Percentiles rank a stretch among this genome's conserved stretches.
Conservation (phyloP, 768 basidiomycete species). For the Hirschioporus abietinus region DNA sequence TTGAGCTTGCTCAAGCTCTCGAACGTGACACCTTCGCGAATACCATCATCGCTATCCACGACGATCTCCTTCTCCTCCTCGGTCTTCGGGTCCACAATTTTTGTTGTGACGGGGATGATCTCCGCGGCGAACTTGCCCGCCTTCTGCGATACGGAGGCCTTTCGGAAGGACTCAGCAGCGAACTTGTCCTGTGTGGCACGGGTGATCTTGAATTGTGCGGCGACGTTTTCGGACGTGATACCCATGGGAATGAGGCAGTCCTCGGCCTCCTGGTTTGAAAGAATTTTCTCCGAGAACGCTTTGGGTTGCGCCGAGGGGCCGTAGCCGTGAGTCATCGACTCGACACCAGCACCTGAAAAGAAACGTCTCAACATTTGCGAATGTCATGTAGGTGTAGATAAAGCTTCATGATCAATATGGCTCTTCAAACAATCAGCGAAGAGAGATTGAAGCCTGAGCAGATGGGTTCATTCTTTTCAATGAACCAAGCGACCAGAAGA, state of each 20-base stretch:
- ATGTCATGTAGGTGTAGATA: too few species aligned
- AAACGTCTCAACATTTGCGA: slow-evolving; percentile 3
- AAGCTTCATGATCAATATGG: too few species aligned
- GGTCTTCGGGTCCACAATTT: slow-evolving; percentile 67
- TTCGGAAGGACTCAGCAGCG: slow-evolving; percentile 78
- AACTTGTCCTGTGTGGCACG: slow-evolving; percentile 81
- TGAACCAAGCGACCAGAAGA: too few species aligned
- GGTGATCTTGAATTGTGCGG: slow-evolving; percentile 66
- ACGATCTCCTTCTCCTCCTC: slow-evolving; percentile 60
- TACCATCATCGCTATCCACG: slow-evolving; percentile 80
- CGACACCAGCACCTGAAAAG: slow-evolving; percentile 69
- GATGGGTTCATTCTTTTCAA: too few species aligned
- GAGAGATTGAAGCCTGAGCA: too few species aligned
- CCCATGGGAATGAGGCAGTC: slow-evolving; percentile 90
- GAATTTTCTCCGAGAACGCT: slow-evolving; percentile 58
- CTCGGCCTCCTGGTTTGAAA: slow-evolving; percentile 60
- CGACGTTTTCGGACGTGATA: slow-evolving; percentile 92
- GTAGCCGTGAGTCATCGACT: slow-evolving; percentile 83
- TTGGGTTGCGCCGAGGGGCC: slow-evolving; percentile 53
- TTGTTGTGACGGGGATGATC: slow-evolving; percentile 75
- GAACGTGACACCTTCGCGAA: slow-evolving; percentile 78
- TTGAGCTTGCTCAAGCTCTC: slow-evolving; percentile 78
- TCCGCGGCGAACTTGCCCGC: slow-evolving; percentile 79
- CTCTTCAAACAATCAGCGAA: too few species aligned
- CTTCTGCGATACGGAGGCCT: slow-evolving; percentile 76